Base-by-base conservation (phyloP, 2,329 filamentous ascomycete species). In the Paecilomyces dactylethromorphus region DNA sequence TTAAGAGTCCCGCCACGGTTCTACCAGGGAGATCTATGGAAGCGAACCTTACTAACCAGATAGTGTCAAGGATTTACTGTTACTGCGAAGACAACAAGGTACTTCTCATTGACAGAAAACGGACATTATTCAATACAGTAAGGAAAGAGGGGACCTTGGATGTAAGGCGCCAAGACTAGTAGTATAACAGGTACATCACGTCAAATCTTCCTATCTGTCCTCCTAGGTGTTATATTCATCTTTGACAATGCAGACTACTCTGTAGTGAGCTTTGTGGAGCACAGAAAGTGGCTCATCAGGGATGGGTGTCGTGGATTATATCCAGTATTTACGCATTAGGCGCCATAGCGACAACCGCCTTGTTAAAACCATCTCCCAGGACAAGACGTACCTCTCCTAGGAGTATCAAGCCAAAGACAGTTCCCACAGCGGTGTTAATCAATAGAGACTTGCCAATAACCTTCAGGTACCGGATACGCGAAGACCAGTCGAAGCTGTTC, bases 391-490 rank as follows among this genome's bases (percentile, higher is more conserved):
- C 61, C 73, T 89, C 79, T 11, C 80, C 78, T 3, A 82, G 66
- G 5, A 89, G 22, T 24, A 86, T 63, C 8, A 80, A 70, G 2
- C 70, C 68, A 57, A 86, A 76, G 33, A 84, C 56, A 3, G 83
- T 29, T 24, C 77, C 69, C 13, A 82, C 65, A 3, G 74, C 81
- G 15, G 84, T 57, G 54, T 80, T 72, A 58, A 91, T 80, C 33
- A 79, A 72, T 62, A 86, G 80, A 65, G 88, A 81, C 84, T 96
- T 96, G 75, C 82, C 77, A 67, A 91, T 88, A 32, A 94, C 81
- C 76, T 88, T 87, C 69, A 92, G 74, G 55, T 96, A 81, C 58
- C 92, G 85, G 64, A 86, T 79, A 74, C 91, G 88, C 52, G 90
- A 86, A 60, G 85, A 79, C 73, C 84, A 84, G 71, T 87, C 85